Evolutionary conservation across 768 basidiomycete genomes (phyloP), one percentile per base, ranked within the genome.

Genomic region (Kwoniella bestiolae): DNA sequence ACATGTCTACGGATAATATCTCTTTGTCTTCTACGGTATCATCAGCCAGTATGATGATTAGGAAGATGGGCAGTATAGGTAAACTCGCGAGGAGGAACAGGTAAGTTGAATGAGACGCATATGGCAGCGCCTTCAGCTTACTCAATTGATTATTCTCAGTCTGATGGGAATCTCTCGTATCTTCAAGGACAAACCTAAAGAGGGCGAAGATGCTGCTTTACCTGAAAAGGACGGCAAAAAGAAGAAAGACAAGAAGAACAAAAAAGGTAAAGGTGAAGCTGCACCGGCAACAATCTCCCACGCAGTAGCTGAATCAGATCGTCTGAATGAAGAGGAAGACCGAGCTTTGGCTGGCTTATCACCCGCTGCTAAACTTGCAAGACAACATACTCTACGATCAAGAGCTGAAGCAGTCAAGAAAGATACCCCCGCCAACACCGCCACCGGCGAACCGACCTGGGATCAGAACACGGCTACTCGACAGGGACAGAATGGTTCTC

Each of bases 1-100:
- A 96, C 78, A 87, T 88, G 46, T 90, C 89, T 60, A 94, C 92
- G 46, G 94, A 95, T 81, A 96, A 95, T 81, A 95, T 98, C 70
- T 96, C 94, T 28, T 86, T 98, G 41, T 91, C 90, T 21, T 94
- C 91, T 7, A 96, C 95, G 49, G 94, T 96, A 72, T 91, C 90
- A 68, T 92, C 90, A 56, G 95, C 95, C 23, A 92, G 91, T 47
- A 90, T 97, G 79, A 95, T 98, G 87, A 94, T 96, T 74, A 87
- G 94, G 70, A 98, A 96, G 83, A 88, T 98, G 51, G 83, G 94
- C 3, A 88, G 88, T 41, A 89, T 96, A 82, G 91, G 92, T 32
- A 92, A 91, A 81, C 85, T 96, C 16, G 91, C 92, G 8, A 83
- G 93, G 56, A 85, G 93, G 47, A 95, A 94, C 78, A 80, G 79